Percentiles rank a stretch among this genome's conserved stretches.
These are phyloP conservation scores for Ilex aquifolium DNA, from an alignment of 257 asterid species.

Conservation along the genomic window DNA sequence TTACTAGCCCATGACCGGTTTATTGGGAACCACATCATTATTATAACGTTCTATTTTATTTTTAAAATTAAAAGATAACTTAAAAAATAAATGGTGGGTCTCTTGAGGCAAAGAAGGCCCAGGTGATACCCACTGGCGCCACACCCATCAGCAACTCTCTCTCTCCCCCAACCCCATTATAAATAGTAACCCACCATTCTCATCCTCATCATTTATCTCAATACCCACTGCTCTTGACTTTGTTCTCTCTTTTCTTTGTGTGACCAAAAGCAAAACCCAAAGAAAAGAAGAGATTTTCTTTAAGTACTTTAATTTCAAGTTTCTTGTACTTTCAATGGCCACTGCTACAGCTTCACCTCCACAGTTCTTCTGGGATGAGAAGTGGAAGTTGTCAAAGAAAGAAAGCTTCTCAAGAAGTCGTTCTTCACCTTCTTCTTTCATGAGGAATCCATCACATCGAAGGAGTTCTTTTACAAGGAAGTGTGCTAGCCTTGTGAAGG, in stretches of 20 bases:
- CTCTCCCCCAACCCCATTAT: background rate
- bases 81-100: background rate
- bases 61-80: background rate
- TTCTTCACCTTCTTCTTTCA: background rate
- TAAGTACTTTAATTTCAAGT: background rate
- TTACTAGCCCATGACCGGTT: too few species aligned
- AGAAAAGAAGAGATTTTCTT: background rate
- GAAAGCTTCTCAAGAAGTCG: background rate
- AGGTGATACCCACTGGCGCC: background rate
- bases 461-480: background rate
- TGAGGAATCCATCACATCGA: background rate
- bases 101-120: background rate
- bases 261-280: background rate
- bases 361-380: background rate
- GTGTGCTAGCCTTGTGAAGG: constrained; percentile 51
- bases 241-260: background rate
- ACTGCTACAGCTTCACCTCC: background rate
- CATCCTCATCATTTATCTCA: background rate
- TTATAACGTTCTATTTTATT: too few species aligned
- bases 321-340: background rate
- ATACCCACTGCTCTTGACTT: background rate
- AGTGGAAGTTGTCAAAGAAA: background rate
- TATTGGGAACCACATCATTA: too few species aligned
- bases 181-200: background rate
- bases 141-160: background rate